Evolutionary conservation across 345 rosid species (phyloP).

Genomic region (Psidium friedrichsthalianum): DNA sequence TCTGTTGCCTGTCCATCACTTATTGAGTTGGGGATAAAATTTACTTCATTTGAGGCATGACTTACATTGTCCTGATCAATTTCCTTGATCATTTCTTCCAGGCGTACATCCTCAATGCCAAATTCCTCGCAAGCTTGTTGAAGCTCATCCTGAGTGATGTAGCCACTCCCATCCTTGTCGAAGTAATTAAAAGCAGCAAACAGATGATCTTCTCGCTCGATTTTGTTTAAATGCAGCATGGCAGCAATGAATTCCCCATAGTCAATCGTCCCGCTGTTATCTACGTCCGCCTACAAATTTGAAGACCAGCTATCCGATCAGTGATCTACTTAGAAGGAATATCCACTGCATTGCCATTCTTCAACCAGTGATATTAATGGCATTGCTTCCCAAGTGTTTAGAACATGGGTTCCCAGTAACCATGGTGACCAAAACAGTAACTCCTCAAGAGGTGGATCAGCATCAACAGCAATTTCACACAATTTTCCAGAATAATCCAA

Average conservation of each 20-base stretch:
- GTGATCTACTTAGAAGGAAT: neutral
- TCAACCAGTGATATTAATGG: neutral
- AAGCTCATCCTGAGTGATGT: constrained; percentile 34
- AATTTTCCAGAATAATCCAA: neutral
- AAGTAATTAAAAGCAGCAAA: constrained; percentile 35
- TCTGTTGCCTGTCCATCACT: neutral
- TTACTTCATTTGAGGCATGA: neutral
- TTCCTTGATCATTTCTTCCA: constrained; percentile 29
- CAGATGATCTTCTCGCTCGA: constrained; percentile 30
- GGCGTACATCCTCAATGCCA: constrained; percentile 22
- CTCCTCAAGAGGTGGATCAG: neutral
- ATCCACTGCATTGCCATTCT: neutral
- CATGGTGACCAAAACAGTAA: neutral
- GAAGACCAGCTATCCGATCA: neutral
- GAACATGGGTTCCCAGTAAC: neutral
- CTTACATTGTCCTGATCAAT: constrained; percentile 34
- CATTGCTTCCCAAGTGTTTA: neutral
- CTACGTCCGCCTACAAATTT: constrained; percentile 30
- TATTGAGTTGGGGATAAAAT: neutral
- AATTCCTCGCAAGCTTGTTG: constrained; percentile 32
- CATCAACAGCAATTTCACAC: neutral
- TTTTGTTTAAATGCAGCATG: constrained; percentile 33
- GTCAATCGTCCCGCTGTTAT: constrained; percentile 32
- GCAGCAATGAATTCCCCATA: constrained; percentile 39
- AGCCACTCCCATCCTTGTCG: constrained; percentile 38